Conservation (phyloP, 129 eudicot species). For the Chrysanthemum seticuspe region DNA sequence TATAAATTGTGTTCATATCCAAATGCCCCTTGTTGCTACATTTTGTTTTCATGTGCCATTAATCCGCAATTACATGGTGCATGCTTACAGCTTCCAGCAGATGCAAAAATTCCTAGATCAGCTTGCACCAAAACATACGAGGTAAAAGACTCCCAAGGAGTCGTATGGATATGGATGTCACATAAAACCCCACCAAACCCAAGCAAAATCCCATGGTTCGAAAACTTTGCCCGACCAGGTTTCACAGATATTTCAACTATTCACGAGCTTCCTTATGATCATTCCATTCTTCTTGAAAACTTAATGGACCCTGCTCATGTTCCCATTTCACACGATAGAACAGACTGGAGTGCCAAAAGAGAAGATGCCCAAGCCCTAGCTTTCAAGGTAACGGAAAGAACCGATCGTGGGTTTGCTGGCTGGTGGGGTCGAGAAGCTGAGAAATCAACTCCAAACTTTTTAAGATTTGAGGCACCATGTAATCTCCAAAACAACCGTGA, state of each 20-base stretch:
- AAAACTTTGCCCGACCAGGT: conserved; percentile 74
- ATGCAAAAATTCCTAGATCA: conserved; percentile 76
- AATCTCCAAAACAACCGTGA: conserved; percentile 79
- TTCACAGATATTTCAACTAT: conserved; percentile 73
- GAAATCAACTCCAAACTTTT: conserved; percentile 45
- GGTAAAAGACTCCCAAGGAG: conserved; percentile 90
- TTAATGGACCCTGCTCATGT: conserved; percentile 98
- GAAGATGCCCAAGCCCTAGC: conserved; percentile 84
- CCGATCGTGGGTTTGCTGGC: conserved; percentile 92
- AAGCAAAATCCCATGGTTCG: conserved; percentile 81
- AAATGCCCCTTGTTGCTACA: not conserved
- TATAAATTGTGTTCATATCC: too few relatives aligned
- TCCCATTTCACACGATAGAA: conserved; percentile 93
- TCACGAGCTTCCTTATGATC: conserved; percentile 96
- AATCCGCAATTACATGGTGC: not conserved
- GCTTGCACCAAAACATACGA: conserved; percentile 83
- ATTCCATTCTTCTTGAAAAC: conserved; percentile 92
- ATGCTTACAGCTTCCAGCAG: conserved; percentile 63
- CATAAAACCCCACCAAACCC: conserved; percentile 68
- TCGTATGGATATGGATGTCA: conserved; percentile 98
- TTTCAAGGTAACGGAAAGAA: conserved; percentile 75
- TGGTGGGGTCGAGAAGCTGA: conserved; percentile 84
- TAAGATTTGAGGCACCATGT: conserved; percentile 95
- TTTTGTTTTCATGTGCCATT: not conserved
- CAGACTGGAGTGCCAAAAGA: conserved; percentile 83